Evolutionary conservation across 139 green algal genomes (phyloP).

Genomic region (Desmodesmus armatus): DNA sequence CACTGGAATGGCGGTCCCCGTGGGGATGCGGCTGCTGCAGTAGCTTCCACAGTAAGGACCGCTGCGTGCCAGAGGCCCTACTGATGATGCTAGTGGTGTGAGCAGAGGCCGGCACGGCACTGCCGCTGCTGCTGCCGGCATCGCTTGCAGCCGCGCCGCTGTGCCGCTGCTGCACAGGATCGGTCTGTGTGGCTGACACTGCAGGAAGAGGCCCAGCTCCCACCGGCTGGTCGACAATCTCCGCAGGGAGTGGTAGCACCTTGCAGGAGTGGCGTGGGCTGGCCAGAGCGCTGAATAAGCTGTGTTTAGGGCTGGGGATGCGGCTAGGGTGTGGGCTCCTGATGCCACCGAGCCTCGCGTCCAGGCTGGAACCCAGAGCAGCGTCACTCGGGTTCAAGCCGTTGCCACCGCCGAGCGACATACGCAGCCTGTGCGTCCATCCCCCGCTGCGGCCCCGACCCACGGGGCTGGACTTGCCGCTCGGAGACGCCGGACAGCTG

Average conservation of each 20-base stretch:
- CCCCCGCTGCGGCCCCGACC: not conserved
- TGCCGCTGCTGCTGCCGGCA: not conserved
- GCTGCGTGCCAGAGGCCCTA: not conserved
- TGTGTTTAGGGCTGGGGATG: too few relatives aligned
- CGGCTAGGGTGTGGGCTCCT: not conserved
- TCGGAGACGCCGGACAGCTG: too few relatives aligned
- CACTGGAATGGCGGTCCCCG: not conserved
- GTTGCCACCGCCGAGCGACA: not conserved
- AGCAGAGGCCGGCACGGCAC: not conserved
- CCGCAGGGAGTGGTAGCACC: too few relatives aligned
- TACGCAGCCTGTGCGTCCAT: not conserved
- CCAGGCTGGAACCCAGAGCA: too few relatives aligned
- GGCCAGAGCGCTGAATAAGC: too few relatives aligned
- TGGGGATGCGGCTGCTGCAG: not conserved
- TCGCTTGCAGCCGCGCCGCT: not conserved
- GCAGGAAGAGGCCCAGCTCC: too few relatives aligned
- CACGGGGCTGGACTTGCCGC: too few relatives aligned
- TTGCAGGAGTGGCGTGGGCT: too few relatives aligned
- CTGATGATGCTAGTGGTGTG: not conserved
- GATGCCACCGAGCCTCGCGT: too few relatives aligned
- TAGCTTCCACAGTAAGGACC: slow-evolving; percentile 1
- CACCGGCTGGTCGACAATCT: too few relatives aligned
- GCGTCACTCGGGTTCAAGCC: too few relatives aligned
- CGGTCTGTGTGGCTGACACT: too few relatives aligned
- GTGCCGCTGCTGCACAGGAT: slow-evolving; percentile 4